A percentile compares a stretch with the other conserved stretches of the same genome.
Conservation (phyloP, 192 early-diverging fungal genomes). For the Umbelopsis ramanniana region DNA sequence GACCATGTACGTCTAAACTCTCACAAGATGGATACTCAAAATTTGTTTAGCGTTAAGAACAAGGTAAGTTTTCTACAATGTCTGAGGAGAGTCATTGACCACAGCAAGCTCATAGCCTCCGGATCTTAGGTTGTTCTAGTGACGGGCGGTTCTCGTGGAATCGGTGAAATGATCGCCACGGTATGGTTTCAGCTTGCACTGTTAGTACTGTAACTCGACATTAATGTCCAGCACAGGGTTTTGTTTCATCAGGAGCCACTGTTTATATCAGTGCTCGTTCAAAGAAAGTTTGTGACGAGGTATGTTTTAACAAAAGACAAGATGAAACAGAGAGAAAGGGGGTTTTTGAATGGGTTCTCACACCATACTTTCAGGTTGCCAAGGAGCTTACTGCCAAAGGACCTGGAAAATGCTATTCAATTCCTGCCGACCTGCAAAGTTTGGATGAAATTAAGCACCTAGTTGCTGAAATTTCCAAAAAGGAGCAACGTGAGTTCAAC, state of each 20-base stretch:
- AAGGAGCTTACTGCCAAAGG: conserved; percentile 63
- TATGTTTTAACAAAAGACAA: conserved; percentile 26
- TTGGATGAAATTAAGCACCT: conserved; percentile 60
- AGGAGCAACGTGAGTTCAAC: conserved; percentile 58
- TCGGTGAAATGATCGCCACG: conserved; percentile 61
- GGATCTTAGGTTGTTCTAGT: conserved; percentile 64
- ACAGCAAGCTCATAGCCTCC: not conserved
- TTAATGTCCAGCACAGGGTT: conserved; percentile 47
- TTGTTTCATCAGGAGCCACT: conserved; percentile 86
- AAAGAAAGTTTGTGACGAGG: conserved; percentile 58
- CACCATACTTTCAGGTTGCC: conserved; percentile 45
- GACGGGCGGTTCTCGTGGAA: conserved; percentile 75
- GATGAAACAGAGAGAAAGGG: not conserved
- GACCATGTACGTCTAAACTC: not conserved
- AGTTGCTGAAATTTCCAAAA: conserved; percentile 54
- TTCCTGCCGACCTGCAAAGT: conserved; percentile 76
- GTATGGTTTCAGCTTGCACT: conserved; percentile 23
- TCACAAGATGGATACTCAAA: conserved; percentile 28
- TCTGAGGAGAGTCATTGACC: too few relatives aligned
- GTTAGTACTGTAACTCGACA: not conserved
- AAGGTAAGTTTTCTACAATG: conserved; percentile 49
- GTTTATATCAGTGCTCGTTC: conserved; percentile 94
- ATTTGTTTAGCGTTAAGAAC: conserved; percentile 68
- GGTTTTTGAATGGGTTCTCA: not conserved
- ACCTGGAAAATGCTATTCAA: conserved; percentile 72